Base-by-base conservation (phyloP, 2,329 filamentous ascomycete genomes). In the Cladosporium oxysporum region DNA sequence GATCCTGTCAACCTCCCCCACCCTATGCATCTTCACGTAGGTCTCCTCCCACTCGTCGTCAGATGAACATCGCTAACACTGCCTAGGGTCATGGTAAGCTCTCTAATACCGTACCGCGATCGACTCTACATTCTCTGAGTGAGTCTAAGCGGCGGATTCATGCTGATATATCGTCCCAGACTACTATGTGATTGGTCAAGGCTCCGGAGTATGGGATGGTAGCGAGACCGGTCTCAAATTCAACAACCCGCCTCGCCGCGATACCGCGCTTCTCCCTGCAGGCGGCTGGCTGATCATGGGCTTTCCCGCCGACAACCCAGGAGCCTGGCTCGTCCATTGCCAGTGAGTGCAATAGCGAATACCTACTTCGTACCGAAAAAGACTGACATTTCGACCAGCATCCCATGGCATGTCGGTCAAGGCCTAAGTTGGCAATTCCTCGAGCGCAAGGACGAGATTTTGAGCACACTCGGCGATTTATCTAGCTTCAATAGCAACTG, bases 291-390 rank as follows among this genome's bases (percentile, higher is more conserved):
- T 82, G 50, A 76, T 79, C 8, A 58, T 82, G n/a, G 79, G 79
- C n/a, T 81, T 80, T 67, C 69, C 74, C 62, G 77, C 75, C 33
- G 77, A 81, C 66, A 82, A 82, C 66, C 79, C 79, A 0, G 80
- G 80, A 3, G 75, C 78, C 2, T 82, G 80, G 79, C 41, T 47
- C n/a, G 41, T 47, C 76, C 47, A 49, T 52, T 53, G 59, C 76
- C 44, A 49, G 60, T 63, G 26, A 63, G 60, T 37, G 47, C 26
- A 29, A 29, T 8, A 59, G 69, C 14, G n/a, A 5, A 16, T 5
- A 23, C 0, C 4, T 16, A 5, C 12, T 3, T 3, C 3, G 21
- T 33, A 23, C 1, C 1, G n/a, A 47, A 47, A 4, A 21, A 7
- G 7, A 47, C n/a, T 47, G 10, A 47, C 41, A n/a, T 47, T 2